Conservation (phyloP, 805 yeast genomes). For the Starmerella apicola region DNA sequence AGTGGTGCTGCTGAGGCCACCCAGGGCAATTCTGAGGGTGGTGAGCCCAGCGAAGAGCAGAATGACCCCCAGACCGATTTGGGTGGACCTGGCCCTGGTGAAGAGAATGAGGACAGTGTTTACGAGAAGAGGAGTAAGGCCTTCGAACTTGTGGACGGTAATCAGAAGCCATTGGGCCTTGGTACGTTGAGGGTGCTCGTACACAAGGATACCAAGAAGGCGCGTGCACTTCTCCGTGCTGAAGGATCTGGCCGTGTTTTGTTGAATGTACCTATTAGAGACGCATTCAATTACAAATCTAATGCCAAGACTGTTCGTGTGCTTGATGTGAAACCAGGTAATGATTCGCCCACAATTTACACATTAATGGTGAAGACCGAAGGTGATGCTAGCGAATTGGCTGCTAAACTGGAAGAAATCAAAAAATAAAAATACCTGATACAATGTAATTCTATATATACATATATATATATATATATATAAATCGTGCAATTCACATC, state of each 20-base stretch:
- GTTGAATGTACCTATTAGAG: slow-evolving; percentile 50
- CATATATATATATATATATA: not conserved
- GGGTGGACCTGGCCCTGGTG: slow-evolving; percentile 59
- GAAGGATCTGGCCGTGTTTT: slow-evolving; percentile 78
- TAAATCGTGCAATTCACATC: too few species aligned
- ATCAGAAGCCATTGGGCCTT: slow-evolving; percentile 40
- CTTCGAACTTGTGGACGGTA: slow-evolving; percentile 44
- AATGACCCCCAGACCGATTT: slow-evolving; percentile 35
- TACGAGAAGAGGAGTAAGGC: slow-evolving; percentile 62
- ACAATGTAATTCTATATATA: not conserved
- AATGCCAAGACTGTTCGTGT: slow-evolving; percentile 57
- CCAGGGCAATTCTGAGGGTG: slow-evolving; percentile 40
- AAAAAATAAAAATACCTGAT: slow-evolving; percentile 15
- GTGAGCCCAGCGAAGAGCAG: slow-evolving; percentile 34
- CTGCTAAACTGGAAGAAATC: slow-evolving; percentile 26
- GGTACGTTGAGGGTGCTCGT: slow-evolving; percentile 71
- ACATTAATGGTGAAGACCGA: slow-evolving; percentile 64
- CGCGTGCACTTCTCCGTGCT: slow-evolving; percentile 68
- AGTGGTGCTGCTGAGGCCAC: slow-evolving; percentile 32
- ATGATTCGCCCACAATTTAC: slow-evolving; percentile 52
- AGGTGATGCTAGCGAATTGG: slow-evolving; percentile 49
- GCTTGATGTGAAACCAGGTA: slow-evolving; percentile 43
- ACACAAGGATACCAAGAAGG: slow-evolving; percentile 45
- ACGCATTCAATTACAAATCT: slow-evolving; percentile 46
- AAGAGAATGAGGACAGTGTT: slow-evolving; percentile 59